Conservation (phyloP, 345 rosid species). For the Lepidium didymum region DNA sequence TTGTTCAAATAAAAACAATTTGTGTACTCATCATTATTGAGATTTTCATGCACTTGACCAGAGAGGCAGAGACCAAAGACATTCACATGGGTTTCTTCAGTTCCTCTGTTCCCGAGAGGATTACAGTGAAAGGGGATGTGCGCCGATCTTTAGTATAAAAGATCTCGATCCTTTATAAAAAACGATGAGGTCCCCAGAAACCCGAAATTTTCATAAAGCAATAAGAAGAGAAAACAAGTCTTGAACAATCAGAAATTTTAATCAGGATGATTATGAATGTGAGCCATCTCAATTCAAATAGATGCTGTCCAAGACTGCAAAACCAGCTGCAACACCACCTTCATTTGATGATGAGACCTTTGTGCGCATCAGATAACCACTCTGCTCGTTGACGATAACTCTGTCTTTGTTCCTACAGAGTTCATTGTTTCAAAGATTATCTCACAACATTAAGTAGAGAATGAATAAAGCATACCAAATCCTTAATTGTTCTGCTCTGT, state of each 20-base stretch:
- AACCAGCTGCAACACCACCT: slow-evolving; percentile 98
- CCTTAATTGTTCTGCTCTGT: neutral
- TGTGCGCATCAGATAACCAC: slow-evolving; percentile 88
- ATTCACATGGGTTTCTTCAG: too few relatives aligned
- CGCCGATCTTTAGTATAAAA: too few relatives aligned
- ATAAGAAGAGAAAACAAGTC: neutral
- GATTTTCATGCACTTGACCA: too few relatives aligned
- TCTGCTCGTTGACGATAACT: slow-evolving; percentile 63
- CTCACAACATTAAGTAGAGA: neutral
- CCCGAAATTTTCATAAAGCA: slow-evolving; percentile 2
- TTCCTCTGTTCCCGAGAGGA: too few relatives aligned
- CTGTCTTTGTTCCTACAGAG: slow-evolving; percentile 72
- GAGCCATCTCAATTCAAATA: slow-evolving; percentile 51
- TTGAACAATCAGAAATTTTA: neutral
- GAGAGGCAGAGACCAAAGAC: too few relatives aligned
- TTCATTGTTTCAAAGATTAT: slow-evolving; percentile 7
- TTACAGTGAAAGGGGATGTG: too few relatives aligned
- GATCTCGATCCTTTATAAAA: too few relatives aligned
- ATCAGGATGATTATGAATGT: slow-evolving; percentile 1
- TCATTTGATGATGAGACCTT: slow-evolving; percentile 82
- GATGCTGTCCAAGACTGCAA: slow-evolving; percentile 84
- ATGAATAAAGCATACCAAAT: neutral
- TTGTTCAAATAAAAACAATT: too few relatives aligned
- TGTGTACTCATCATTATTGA: too few relatives aligned
- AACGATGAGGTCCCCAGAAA: too few relatives aligned